A percentile compares a stretch with the other conserved stretches of the same genome.
Evolutionary conservation across 2,329 filamentous ascomycete species (phyloP).

Genomic region (Hypoxylon sp.): DNA sequence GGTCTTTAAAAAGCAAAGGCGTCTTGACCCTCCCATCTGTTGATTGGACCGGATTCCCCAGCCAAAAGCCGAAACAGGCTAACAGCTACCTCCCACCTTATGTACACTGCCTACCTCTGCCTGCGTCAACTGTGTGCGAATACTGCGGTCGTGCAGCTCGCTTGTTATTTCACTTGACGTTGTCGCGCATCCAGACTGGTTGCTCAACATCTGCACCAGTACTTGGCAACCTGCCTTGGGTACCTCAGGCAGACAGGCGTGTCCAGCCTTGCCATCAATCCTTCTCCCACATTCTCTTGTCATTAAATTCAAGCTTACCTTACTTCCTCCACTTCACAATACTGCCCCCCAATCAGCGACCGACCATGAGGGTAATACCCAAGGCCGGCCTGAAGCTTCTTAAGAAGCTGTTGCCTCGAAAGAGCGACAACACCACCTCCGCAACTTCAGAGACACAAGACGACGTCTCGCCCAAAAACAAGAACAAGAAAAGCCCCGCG

Average conservation of each 20-base stretch:
- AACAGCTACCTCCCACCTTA: conserved; percentile 27
- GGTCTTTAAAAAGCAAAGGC: conserved; percentile 29
- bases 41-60: conserved; percentile 43
- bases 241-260: conserved; percentile 16
- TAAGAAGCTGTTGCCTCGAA: conserved; percentile 47
- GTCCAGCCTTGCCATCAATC: conserved; percentile 28
- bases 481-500: conserved; percentile 40
- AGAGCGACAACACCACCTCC: conserved; percentile 10
- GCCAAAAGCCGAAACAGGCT: conserved; percentile 43
- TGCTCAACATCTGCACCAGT: conserved; percentile 8
- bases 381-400: conserved; percentile 49
- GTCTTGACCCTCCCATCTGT: conserved; percentile 16
- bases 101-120: conserved; percentile 16
- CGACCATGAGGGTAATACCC: conserved; percentile 41
- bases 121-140: conserved; percentile 16
- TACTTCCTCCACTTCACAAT: conserved; percentile 4
- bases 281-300: conserved; percentile 7
- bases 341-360: conserved; percentile 17
- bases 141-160: conserved; percentile 26
- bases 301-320: conserved; percentile 11
- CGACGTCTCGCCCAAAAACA: conserved; percentile 38
- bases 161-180: conserved; percentile 27
- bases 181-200: conserved; percentile 23
- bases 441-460: conserved; percentile 20
- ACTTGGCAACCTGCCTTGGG: conserved; percentile 4